phyloP scores from a whole-genome alignment of 768 basidiomycete genomes.

The Pisolithus tinctorius region DNA sequence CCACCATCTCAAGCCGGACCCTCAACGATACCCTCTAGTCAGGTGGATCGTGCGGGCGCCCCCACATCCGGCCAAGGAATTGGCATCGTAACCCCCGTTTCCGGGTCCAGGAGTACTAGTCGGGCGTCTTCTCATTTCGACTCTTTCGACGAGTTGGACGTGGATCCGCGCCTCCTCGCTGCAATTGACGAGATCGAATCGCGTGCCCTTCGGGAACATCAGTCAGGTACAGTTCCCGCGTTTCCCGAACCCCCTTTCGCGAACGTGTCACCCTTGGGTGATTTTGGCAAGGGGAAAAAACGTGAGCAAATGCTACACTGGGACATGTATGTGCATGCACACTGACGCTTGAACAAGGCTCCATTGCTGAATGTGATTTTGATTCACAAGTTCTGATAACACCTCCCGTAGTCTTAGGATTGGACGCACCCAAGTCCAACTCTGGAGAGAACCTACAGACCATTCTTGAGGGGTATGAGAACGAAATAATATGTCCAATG shows the following conservation, averaged over 20 bases:
- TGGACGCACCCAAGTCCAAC: conserved; percentile 19
- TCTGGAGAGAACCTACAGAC: conserved; percentile 17
- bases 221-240: conserved; percentile 7
- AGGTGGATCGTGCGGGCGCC: neutral
- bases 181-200: conserved; percentile 45
- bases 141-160: conserved; percentile 7
- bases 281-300: neutral
- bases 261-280: too few species aligned
- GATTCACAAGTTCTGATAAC: too few species aligned
- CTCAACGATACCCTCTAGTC: conserved; percentile 1
- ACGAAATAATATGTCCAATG: conserved; percentile 70
- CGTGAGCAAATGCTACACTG: neutral
- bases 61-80: neutral
- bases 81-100: neutral
- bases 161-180: conserved; percentile 23
- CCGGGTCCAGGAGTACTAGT: neutral
- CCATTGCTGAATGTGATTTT: neutral
- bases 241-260: neutral
- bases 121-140: neutral
- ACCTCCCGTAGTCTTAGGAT: too few species aligned
- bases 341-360: conserved; percentile 6
- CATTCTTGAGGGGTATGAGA: conserved; percentile 46
- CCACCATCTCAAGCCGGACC: neutral
- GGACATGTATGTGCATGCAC: neutral
- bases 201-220: conserved; percentile 12